Base-by-base conservation (phyloP, 2,329 filamentous ascomycete genomes). In the Colletotrichum tanaceti region DNA sequence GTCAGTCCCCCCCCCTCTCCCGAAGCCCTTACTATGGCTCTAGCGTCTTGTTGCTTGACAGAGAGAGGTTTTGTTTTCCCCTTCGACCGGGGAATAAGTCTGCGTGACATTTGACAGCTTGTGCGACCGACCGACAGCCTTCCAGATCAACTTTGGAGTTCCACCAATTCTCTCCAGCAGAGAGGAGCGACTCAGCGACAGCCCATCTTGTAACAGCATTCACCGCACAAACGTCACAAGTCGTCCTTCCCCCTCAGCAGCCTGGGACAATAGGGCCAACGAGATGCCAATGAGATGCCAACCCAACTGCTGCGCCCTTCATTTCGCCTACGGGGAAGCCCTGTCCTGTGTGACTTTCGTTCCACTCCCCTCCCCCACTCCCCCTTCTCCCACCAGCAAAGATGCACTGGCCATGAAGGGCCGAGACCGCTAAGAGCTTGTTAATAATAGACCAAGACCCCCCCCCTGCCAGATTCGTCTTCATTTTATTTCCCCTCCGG, bases 371-470 rank as follows among this genome's bases (percentile, higher is more conserved):
- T 52, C 28, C 22, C 14, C n/a, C n/a, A n/a, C n/a, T n/a, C n/a
- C n/a, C n/a, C n/a, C n/a, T n/a, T n/a, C 16, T 49, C 22, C 57
- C 44, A 35, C 24, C 10, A 47, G n/a, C 16, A 32, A 44, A 10
- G n/a, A 41, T 38, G 62, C 65, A 64, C 59, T 67, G 64, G 53
- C 65, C 63, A 55, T 11, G 9, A 20, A 49, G 11, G 13, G 24
- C 46, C 28, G n/a, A 50, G 10, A 35, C 44, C 16, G n/a, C 20
- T 49, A 35, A 35, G 20, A 24, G 28, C 24, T 2, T 58, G 32
- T 64, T 68, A 68, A 68, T 64, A 64, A 68, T 68, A 68, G 65
- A 50, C 20, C 22, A 9, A 16, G 53, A 43, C 28, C 5, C 24
- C 41, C 35, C 43, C 14, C n/a, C 11, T 35, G 14, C 55, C n/a